Evolutionary conservation across 176 grass and related monocot genomes (phyloP).

Genomic region (Miscanthus lutarioriparius): DNA sequence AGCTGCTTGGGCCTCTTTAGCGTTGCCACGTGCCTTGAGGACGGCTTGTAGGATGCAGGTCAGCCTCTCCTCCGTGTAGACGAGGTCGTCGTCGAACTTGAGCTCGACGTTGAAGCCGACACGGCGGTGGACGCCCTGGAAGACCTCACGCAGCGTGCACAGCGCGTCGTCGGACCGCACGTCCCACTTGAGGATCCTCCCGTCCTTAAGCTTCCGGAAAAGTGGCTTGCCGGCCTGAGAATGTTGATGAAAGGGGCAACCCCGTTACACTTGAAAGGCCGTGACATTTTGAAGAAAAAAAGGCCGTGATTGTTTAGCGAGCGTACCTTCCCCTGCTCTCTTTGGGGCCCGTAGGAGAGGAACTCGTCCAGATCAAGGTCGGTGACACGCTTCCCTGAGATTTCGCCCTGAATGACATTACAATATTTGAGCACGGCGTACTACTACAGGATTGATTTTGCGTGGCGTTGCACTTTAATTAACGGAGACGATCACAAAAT

Average conservation of each 20-base stretch:
- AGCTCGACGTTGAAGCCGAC: constrained; percentile 88
- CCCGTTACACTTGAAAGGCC: too few relatives aligned
- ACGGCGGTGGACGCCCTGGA: constrained; percentile 48
- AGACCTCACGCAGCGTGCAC: constrained; percentile 71
- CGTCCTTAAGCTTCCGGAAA: constrained; percentile 74
- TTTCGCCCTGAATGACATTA: constrained; percentile 49
- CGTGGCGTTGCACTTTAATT: too few relatives aligned
- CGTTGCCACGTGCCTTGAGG: constrained; percentile 37
- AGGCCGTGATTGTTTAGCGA: background rate
- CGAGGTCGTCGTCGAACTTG: constrained; percentile 61
- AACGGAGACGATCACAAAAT: too few relatives aligned
- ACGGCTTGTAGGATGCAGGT: constrained; percentile 38
- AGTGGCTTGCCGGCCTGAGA: constrained; percentile 58
- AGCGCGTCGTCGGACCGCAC: constrained; percentile 50
- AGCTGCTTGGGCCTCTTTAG: background rate
- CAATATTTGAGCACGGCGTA: background rate
- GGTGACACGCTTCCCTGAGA: constrained; percentile 46
- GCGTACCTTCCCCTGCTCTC: constrained; percentile 44
- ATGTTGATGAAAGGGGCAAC: background rate
- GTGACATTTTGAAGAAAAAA: too few relatives aligned
- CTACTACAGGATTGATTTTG: too few relatives aligned
- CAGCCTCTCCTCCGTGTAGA: constrained; percentile 56
- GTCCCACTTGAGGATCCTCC: constrained; percentile 58
- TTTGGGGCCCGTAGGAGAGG: constrained; percentile 69
- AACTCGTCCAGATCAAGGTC: constrained; percentile 67